Evolutionary conservation across 306 rosid genomes (phyloP).

Genomic region (Trichosanthes truncata): DNA sequence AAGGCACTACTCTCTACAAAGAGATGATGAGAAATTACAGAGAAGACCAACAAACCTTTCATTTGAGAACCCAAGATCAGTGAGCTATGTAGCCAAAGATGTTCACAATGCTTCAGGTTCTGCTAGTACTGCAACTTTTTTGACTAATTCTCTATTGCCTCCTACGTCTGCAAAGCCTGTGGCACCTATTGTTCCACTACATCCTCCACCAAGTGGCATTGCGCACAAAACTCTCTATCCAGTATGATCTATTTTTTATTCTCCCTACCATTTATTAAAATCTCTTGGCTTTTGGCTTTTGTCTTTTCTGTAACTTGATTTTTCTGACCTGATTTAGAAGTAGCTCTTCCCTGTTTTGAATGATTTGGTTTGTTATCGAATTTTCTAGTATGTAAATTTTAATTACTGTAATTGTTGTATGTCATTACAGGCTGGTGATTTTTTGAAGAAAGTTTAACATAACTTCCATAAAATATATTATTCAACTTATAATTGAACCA

Average conservation of each 20-base stretch:
- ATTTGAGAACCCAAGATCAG: slow-evolving; percentile 43
- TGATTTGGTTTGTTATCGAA: background rate
- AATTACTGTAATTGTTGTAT: background rate
- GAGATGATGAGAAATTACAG: slow-evolving; percentile 25
- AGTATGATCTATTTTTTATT: slow-evolving; percentile 31
- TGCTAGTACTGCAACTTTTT: slow-evolving; percentile 30
- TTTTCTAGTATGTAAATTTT: background rate
- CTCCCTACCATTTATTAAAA: slow-evolving; percentile 7
- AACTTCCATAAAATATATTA: background rate
- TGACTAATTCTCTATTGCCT: slow-evolving; percentile 41
- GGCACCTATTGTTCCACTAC: slow-evolving; percentile 43
- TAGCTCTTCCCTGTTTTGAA: background rate
- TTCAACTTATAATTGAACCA: background rate
- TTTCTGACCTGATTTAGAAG: background rate
- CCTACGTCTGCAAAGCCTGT: slow-evolving; percentile 48
- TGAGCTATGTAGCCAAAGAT: slow-evolving; percentile 44
- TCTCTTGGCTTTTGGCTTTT: background rate
- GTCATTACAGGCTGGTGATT: background rate
- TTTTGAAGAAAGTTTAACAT: background rate
- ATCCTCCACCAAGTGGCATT: slow-evolving; percentile 43
- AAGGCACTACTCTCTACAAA: slow-evolving; percentile 29
- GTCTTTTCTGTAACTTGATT: background rate
- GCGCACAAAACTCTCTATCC: slow-evolving; percentile 40
- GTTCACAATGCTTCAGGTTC: slow-evolving; percentile 49
- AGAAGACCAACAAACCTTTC: slow-evolving; percentile 48